A percentile compares a stretch with the other conserved stretches of the same genome.
Conservation (phyloP, 108 stramenopile species). For the Hondaea fermentalgiana region DNA sequence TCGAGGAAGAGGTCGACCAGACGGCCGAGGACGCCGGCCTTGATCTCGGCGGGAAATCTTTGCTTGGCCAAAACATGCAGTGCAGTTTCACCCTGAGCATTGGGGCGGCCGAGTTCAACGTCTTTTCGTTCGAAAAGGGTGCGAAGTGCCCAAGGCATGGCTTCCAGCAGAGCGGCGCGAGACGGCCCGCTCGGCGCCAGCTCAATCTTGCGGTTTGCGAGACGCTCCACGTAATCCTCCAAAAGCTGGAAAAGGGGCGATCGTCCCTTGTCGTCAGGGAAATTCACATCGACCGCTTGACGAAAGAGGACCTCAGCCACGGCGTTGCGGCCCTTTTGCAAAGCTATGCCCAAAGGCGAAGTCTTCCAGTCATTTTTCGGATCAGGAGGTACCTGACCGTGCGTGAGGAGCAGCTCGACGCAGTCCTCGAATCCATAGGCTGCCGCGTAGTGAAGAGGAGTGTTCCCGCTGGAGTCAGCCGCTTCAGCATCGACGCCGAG, state of each 20-base stretch:
- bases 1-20: neutral
- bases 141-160: neutral
- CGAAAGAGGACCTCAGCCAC: neutral
- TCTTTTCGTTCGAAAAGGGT: neutral
- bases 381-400: neutral
- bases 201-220: neutral
- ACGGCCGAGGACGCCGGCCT: neutral
- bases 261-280: neutral
- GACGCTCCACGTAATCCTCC: neutral
- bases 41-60: neutral
- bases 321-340: neutral
- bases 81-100: neutral
- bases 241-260: neutral
- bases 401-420: neutral
- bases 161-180: neutral
- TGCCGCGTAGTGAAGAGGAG: neutral
- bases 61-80: neutral
- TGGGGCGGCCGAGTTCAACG: neutral
- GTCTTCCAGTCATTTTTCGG: neutral
- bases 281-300: neutral
- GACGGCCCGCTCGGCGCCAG: neutral
- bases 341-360: neutral
- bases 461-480: neutral
- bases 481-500: slow-evolving; percentile 3
- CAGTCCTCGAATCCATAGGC: neutral